Evolutionary conservation across 495 filamentous ascomycete species (phyloP).

Genomic region (Neurospora terricola): DNA sequence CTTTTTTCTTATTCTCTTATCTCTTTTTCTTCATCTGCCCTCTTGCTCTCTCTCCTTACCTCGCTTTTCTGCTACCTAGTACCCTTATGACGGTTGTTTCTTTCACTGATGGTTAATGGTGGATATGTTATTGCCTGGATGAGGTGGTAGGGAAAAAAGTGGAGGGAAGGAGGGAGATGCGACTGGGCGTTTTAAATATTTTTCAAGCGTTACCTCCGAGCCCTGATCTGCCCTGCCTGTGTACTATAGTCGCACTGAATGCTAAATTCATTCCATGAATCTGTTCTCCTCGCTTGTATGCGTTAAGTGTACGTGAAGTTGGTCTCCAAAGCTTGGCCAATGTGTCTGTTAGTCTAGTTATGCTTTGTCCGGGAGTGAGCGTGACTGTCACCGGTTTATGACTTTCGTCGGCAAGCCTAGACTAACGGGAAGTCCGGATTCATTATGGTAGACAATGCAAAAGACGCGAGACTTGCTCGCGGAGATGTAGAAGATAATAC

Average conservation of each 20-base stretch:
- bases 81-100: background rate
- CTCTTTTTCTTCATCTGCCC: slow-evolving; percentile 2
- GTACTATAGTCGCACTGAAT: slow-evolving; percentile 10
- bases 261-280: slow-evolving; percentile 22
- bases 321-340: background rate
- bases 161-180: background rate
- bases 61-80: background rate
- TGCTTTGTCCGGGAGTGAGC: background rate
- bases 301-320: background rate
- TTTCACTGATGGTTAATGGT: background rate
- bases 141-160: background rate
- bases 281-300: background rate
- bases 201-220: background rate
- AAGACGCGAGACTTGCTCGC: background rate
- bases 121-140: background rate
- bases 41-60: slow-evolving; percentile 1
- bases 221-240: background rate
- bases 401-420: background rate
- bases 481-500: background rate
- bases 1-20: slow-evolving; percentile 7
- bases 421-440: background rate
- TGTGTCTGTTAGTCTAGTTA: background rate
- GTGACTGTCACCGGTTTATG: background rate
- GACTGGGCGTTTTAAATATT: background rate
- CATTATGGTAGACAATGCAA: background rate